Evolutionary conservation across 208 protist genomes (phyloP).

Genomic region (Porcisia hertigi): DNA sequence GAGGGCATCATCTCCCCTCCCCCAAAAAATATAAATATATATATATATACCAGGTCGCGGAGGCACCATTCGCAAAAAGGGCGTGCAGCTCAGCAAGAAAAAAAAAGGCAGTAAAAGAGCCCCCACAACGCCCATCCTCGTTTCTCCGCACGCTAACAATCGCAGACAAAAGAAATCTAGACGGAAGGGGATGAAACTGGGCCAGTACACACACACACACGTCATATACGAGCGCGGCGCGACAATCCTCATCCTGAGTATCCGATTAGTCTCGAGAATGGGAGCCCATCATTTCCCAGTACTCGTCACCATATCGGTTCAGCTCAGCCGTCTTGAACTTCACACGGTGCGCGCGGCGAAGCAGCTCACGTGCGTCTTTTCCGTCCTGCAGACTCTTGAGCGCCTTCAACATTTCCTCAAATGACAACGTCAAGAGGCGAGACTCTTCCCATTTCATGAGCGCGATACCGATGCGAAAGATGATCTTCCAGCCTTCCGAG

Average conservation of each 20-base stretch:
- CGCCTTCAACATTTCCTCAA: conserved; percentile 78
- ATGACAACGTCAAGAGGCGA: conserved; percentile 63
- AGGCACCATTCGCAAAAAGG: too few species aligned
- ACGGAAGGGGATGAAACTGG: neutral
- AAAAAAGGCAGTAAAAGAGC: too few species aligned
- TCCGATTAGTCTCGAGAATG: conserved; percentile 19
- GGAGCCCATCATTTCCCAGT: conserved; percentile 51
- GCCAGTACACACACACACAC: neutral
- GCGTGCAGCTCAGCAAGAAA: too few species aligned
- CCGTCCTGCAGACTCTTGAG: conserved; percentile 86
- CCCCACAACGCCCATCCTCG: too few species aligned
- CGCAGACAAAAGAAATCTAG: neutral
- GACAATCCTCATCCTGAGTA: neutral
- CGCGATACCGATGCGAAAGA: conserved; percentile 88
- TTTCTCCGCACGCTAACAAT: too few species aligned
- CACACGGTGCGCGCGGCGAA: conserved; percentile 71
- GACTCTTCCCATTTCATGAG: conserved; percentile 91
- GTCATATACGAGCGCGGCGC: neutral
- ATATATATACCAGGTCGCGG: too few species aligned
- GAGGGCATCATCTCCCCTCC: too few species aligned
- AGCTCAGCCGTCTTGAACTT: conserved; percentile 91
- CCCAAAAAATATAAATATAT: too few species aligned
- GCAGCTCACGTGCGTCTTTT: conserved; percentile 77
- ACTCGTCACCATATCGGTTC: conserved; percentile 79
- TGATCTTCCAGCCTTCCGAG: conserved; percentile 93